Evolutionary conservation across 1,284 basidiomycete genomes (phyloP), one percentile per base, ranked within the genome.

Genomic region (Prillingera fragicola): DNA sequence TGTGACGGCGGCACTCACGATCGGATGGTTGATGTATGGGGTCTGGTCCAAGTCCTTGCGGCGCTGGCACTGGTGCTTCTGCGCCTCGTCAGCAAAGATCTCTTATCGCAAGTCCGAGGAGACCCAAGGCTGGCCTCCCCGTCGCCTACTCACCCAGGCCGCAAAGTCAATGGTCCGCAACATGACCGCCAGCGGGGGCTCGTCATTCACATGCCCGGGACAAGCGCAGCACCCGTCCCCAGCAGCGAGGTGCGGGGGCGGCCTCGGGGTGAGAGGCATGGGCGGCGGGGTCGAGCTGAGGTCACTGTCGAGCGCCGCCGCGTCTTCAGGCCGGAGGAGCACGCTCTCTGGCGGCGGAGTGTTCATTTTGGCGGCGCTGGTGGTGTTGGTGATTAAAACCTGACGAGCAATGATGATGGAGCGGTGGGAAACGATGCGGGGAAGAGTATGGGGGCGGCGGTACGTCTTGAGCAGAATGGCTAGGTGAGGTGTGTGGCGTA

Each of bases 11-110:
- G 7, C 12, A 53, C 55, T 38, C 25, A 57, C 69, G 23, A 71
- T 63, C 1, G 68, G 67, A 47, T 70, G 69, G 48, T 70, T 71
- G 49, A 71, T 70, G 54, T 71, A 71, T 36, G 70, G 70, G 7
- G 70, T 67, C 44, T 69, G 62, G 50, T 68, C 63, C 10, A 64
- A 50, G 46, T 72, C 65, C 53, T 72, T 72, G 26, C 70, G 51
- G 29, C 70, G 52, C 43, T 72, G 70, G 49, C 64, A 66, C n/a
- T 60, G 60, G 48, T 70, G 69, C 63, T 69, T 70, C 65, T 70
- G 42, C 9, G n/a, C 45, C n/a, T 13, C n/a, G 14, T 9, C 25
- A 23, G 22, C 21, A 29, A 8, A n/a, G 14, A 17, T 15, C 19
- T 8, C 25, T 19, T 12, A 14, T 13, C 33, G n/a, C n/a, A n/a